These are phyloP conservation scores for Fagopyrum homotropicum DNA, from an alignment of 148 eudicot genomes.

Conservation along the genomic window DNA sequence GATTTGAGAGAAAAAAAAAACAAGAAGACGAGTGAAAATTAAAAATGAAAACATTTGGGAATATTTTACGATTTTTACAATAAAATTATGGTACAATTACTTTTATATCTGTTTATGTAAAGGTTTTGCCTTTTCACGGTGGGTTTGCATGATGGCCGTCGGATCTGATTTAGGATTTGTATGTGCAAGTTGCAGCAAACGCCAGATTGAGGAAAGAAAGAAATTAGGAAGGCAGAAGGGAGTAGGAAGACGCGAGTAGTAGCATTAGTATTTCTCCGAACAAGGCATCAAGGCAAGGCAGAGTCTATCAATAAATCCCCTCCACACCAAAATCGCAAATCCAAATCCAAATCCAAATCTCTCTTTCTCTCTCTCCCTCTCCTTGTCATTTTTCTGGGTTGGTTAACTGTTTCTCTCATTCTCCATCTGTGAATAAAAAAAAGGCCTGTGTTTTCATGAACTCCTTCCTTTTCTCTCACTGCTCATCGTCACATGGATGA, in stretches of 20 bases:
- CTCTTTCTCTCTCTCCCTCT: not conserved
- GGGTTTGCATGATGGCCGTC: not conserved
- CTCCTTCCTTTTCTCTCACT: not conserved
- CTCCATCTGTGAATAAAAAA: not conserved
- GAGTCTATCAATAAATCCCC: not conserved
- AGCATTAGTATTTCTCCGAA: not conserved
- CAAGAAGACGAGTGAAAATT: too few species aligned
- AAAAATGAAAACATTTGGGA: too few species aligned
- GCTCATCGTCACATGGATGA: not conserved
- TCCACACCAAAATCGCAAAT: not conserved
- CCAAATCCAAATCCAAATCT: not conserved
- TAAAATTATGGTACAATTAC: too few species aligned
- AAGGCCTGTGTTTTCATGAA: not conserved
- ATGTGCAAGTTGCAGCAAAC: not conserved
- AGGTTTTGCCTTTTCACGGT: too few species aligned
- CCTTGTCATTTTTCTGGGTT: not conserved
- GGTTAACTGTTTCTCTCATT: slow-evolving; percentile 5
- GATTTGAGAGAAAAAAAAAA: too few species aligned
- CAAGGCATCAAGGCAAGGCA: not conserved
- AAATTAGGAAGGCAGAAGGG: not conserved
- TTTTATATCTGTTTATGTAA: too few species aligned
- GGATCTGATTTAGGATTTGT: not conserved
- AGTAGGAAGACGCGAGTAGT: slow-evolving; percentile 1
- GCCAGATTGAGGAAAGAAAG: not conserved
- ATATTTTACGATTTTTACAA: too few species aligned